Conservation (phyloP, 1,284 basidiomycete genomes). For the Agroathelia rolfsii region DNA sequence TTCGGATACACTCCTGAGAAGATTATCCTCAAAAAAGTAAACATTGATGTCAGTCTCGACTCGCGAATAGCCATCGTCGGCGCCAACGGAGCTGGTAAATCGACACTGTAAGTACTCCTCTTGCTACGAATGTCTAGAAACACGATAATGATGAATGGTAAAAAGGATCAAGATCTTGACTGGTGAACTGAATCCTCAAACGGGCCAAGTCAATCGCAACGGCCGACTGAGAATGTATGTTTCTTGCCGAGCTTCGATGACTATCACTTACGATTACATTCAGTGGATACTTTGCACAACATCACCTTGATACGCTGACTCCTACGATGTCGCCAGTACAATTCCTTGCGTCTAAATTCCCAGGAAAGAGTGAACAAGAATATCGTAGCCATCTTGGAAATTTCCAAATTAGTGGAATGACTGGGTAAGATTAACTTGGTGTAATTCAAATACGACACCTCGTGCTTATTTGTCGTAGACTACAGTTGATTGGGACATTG, state of each 20-base stretch:
- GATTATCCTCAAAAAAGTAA: constrained; percentile 71
- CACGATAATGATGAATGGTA: constrained; percentile 8
- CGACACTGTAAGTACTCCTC: constrained; percentile 46
- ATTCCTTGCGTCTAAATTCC: constrained; percentile 86
- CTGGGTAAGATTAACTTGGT: no score
- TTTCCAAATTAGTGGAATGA: constrained; percentile 97
- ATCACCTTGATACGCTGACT: constrained; percentile 91
- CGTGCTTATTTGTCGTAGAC: no score
- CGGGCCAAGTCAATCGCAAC: constrained; percentile 84
- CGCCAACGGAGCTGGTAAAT: constrained; percentile 74
- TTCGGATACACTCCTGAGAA: constrained; percentile 88
- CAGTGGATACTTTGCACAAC: constrained; percentile 92
- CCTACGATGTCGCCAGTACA: constrained; percentile 83
- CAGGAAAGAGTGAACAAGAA: constrained; percentile 94
- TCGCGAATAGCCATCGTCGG: constrained; percentile 89
- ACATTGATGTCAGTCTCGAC: constrained; percentile 87
- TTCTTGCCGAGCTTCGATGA: neutral
- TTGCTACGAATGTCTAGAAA: constrained; percentile 1
- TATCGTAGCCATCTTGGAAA: constrained; percentile 94
- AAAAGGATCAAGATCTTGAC: constrained; percentile 87
- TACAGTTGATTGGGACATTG: constrained; percentile 77
- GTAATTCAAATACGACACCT: no score
- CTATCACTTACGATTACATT: constrained; percentile 4
- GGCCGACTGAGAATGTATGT: constrained; percentile 80
- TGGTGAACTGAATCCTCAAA: constrained; percentile 75